These are phyloP conservation scores for Protomyces pachydermus DNA, from an alignment of 1,139 yeast genomes.

Conservation along the genomic window DNA sequence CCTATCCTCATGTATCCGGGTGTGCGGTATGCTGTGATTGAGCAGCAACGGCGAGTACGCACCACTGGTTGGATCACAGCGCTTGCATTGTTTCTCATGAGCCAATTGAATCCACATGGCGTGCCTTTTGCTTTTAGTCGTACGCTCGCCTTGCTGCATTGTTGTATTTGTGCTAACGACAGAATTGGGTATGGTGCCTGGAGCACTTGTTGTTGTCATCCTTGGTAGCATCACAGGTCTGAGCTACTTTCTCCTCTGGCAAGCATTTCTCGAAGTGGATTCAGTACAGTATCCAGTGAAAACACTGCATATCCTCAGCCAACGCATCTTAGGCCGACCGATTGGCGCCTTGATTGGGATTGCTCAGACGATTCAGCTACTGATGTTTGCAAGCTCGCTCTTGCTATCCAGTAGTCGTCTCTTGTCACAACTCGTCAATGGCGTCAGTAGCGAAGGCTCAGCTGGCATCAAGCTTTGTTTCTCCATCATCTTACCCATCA, in stretches of 20 bases:
- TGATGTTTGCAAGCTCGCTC: background rate
- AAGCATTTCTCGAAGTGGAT: background rate
- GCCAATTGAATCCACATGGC: background rate
- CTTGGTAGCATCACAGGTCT: background rate
- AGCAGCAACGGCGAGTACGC: background rate
- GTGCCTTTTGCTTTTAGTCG: background rate
- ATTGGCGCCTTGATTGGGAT: background rate
- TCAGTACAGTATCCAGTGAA: background rate
- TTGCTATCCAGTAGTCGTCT: background rate
- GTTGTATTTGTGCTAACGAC: background rate
- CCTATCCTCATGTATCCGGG: background rate
- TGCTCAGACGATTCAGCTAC: background rate
- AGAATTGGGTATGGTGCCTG: background rate
- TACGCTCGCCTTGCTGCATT: background rate
- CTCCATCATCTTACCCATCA: background rate
- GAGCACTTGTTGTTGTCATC: background rate
- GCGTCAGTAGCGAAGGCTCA: background rate
- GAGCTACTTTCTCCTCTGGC: background rate
- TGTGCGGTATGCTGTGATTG: background rate
- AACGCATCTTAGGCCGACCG: background rate
- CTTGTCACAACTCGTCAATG: background rate
- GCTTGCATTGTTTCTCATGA: background rate
- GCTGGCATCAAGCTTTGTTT: background rate
- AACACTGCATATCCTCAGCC: background rate
- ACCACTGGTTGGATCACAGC: background rate